Base-by-base conservation (phyloP, 345 rosid species). In the Leavenworthia alabamica region DNA sequence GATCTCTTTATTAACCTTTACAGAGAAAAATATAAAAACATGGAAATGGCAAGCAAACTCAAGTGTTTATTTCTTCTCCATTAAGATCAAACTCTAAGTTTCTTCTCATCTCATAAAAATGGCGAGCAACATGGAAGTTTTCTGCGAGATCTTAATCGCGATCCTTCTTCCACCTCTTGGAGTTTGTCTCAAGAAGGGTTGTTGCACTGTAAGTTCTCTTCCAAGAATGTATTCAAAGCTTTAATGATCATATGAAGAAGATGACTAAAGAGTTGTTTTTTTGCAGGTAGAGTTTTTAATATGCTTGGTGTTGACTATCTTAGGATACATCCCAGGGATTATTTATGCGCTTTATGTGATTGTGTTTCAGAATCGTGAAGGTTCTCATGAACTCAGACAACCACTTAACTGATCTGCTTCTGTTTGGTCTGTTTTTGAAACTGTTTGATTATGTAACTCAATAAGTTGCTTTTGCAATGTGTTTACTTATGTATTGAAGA, bases 311-410 rank as follows among this genome's bases (percentile, higher is more conserved):
- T 41, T 94, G 70, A 94, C 99, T 0, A 59, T 87, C 57, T 80
- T 90, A n/a, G 99, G 99, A 5, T 94, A 90, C 72, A 20, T 94
- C 56, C 99, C 97, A 7, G 99, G 99, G 13, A 94, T 94, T 13
- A 86, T 94, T 16, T 90, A 93, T 51, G 99, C 99, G 0, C 67
- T 93, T 15, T 93, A 93, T 59, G 92, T 82, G 47, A 93, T 93
- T 57, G 80, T 93, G 54, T 93, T 83, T 61, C 71, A 87, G 76
- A 72, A 84, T 67, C 97, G 96, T 11, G 85, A 88, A 1, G 82
- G 81, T 67, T 79, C 89, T 48, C 75, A 75, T 5, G 99, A 93
- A 68, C 54, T 60, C 77, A 78, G 95, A 70, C 90, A 95, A 20
- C 97, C 97, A 4, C 88, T 87, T 10, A 79, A n/a, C n/a, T n/a